A percentile compares a stretch with the other conserved stretches of the same genome.
Conservation (phyloP, 305 asterid genomes). For the Plantago rigida region DNA sequence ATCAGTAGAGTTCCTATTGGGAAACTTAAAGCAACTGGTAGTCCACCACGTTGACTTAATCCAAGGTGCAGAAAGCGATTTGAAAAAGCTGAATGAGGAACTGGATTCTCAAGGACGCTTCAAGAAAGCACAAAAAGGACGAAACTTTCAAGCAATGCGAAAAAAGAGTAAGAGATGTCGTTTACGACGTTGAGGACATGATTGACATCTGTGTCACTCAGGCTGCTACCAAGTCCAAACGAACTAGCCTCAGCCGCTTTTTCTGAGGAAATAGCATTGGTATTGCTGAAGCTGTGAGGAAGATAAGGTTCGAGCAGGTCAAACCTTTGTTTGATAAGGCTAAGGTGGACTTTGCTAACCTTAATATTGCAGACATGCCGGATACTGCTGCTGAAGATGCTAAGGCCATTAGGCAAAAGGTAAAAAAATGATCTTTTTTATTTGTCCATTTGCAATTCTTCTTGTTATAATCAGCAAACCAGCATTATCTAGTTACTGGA, state of each 20-base stretch:
- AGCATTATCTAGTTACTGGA: too few species aligned
- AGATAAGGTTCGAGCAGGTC: not conserved
- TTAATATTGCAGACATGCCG: not conserved
- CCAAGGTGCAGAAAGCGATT: conserved; percentile 19
- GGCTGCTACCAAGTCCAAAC: not conserved
- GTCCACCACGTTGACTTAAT: conserved; percentile 14
- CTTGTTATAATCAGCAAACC: not conserved
- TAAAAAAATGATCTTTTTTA: not conserved
- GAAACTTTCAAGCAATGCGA: conserved; percentile 18
- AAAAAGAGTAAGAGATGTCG: conserved; percentile 25
- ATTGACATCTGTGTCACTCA: conserved; percentile 16
- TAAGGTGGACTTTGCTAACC: not conserved
- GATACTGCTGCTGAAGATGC: not conserved
- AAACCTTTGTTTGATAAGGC: not conserved
- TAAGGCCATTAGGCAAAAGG: not conserved
- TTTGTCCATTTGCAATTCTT: not conserved
- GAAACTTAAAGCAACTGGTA: conserved; percentile 21
- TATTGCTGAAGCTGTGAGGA: not conserved
- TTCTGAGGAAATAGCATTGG: not conserved
- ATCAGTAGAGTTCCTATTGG: conserved; percentile 27
- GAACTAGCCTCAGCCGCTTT: not conserved
- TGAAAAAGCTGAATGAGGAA: conserved; percentile 19
- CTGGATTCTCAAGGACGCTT: conserved; percentile 24
- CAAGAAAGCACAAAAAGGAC: conserved; percentile 6
- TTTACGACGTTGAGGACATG: conserved; percentile 14